A percentile compares a stretch with the other conserved stretches of the same genome.
phyloP scores from a whole-genome alignment of 805 yeast genomes.

The Candida nitratophila region DNA sequence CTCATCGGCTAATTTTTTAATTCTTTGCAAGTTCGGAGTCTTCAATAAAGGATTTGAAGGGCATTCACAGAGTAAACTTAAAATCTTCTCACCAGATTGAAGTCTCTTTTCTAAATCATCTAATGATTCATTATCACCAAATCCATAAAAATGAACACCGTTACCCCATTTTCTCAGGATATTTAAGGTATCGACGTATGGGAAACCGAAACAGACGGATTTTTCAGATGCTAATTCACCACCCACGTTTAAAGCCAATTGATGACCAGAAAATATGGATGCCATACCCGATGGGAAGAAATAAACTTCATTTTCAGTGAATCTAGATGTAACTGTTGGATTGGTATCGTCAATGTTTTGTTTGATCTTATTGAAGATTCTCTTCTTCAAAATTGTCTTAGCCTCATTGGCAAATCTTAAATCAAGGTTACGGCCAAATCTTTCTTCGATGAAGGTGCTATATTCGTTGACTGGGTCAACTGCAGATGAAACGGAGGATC shows the following conservation, averaged over 20 bases:
- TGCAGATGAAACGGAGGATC: conserved; percentile 2
- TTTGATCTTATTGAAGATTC: conserved; percentile 63
- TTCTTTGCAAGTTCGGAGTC: conserved; percentile 68
- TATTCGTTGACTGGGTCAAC: conserved; percentile 33
- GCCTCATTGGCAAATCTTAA: conserved; percentile 70
- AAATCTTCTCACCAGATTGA: conserved; percentile 55
- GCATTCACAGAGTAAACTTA: conserved; percentile 83
- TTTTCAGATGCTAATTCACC: conserved; percentile 30
- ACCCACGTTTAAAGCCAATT: conserved; percentile 21
- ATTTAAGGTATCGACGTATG: conserved; percentile 88
- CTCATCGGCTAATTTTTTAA: conserved; percentile 58
- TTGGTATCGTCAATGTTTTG: conserved; percentile 5
- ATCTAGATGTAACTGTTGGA: conserved; percentile 11
- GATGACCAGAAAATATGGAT: conserved; percentile 77
- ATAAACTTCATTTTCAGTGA: conserved; percentile 63
- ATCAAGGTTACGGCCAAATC: conserved; percentile 86
- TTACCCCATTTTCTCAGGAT: conserved; percentile 86
- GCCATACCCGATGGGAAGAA: conserved; percentile 93
- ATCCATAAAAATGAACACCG: conserved; percentile 80
- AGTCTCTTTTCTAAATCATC: conserved; percentile 58
- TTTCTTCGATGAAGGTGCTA: conserved; percentile 70
- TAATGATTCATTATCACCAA: conserved; percentile 68
- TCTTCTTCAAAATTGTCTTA: conserved; percentile 59
- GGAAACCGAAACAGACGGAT: conserved; percentile 92
- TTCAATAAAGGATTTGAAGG: conserved; percentile 92